Evolutionary conservation across 768 basidiomycete species (phyloP).

Genomic region (Leccinum incarnatum): DNA sequence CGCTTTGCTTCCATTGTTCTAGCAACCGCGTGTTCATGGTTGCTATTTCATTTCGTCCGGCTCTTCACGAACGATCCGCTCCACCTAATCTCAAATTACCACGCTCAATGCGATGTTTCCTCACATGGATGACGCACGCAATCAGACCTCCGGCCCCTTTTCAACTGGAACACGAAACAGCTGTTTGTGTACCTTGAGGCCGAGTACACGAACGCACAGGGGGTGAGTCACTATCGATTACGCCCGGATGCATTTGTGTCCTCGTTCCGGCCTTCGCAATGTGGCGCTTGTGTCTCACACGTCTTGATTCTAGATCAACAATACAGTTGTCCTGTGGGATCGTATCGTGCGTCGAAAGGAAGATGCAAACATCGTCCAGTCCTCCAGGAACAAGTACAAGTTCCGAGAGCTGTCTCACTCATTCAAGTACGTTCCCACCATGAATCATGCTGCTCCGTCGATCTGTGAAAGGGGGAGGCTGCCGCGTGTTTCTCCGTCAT

Average conservation of each 20-base stretch:
- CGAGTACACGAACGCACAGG: constrained; percentile 71
- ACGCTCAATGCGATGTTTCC: constrained; percentile 4
- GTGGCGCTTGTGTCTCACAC: constrained; percentile 7
- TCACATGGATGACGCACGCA: constrained; percentile 1
- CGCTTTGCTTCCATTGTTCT: constrained; percentile 28
- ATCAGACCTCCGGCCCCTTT: constrained; percentile 76
- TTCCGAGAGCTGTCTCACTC: constrained; percentile 71
- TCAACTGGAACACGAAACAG: constrained; percentile 98
- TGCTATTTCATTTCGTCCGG: constrained; percentile 26
- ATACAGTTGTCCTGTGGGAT: constrained; percentile 89
- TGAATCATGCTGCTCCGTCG: neutral
- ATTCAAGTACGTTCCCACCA: constrained; percentile 61
- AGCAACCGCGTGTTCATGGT: constrained; percentile 22
- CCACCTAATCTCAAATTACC: constrained; percentile 16
- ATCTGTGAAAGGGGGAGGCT: constrained; percentile 6
- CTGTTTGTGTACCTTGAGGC: constrained; percentile 84
- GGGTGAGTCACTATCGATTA: constrained; percentile 48
- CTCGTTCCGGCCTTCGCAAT: constrained; percentile 17
- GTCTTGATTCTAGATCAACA: constrained; percentile 48
- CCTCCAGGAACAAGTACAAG: constrained; percentile 75
- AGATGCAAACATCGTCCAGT: constrained; percentile 56
- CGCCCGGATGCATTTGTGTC: constrained; percentile 4
- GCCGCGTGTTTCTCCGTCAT: constrained; percentile 21
- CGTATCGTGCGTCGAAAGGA: constrained; percentile 80
- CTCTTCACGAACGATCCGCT: constrained; percentile 9